phyloP scores from a whole-genome alignment of 805 yeast species.

The Candida odintsovae region DNA sequence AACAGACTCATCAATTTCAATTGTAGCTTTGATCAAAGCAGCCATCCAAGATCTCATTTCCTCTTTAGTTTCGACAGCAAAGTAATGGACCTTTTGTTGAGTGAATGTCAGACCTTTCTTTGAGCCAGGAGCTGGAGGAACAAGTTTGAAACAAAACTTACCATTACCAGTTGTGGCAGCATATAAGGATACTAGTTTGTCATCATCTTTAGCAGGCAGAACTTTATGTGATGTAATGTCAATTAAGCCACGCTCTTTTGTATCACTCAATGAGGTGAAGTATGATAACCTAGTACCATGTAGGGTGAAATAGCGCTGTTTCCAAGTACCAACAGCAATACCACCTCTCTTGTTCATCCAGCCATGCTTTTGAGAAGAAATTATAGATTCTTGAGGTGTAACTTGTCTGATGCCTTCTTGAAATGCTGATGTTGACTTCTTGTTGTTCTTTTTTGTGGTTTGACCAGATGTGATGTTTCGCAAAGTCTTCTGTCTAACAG shows the following conservation, averaged over 20 bases:
- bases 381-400: constrained; percentile 72
- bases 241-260: constrained; percentile 83
- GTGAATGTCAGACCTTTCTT: constrained; percentile 93
- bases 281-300: constrained; percentile 93
- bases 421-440: constrained; percentile 71
- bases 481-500: constrained; percentile 44
- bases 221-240: constrained; percentile 95
- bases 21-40: constrained; percentile 91
- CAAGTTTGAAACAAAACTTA: constrained; percentile 83
- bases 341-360: constrained; percentile 96
- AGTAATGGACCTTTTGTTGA: constrained; percentile 91
- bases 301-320: constrained; percentile 72
- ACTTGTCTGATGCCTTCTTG: constrained; percentile 80
- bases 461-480: constrained; percentile 51
- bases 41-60: constrained; percentile 96
- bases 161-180: constrained; percentile 95
- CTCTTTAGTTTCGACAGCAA: constrained; percentile 87
- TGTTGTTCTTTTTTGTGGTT: constrained; percentile 29
- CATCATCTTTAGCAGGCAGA: constrained; percentile 76
- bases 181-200: constrained; percentile 75
- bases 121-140: constrained; percentile 98
- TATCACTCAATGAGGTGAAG: constrained; percentile 71
- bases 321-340: constrained; percentile 85
- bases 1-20: constrained; percentile 87
- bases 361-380: constrained; percentile 74